These are phyloP conservation scores for Mycosphaerelloides madeirae DNA, from an alignment of 2,329 filamentous ascomycete genomes.

Conservation along the genomic window DNA sequence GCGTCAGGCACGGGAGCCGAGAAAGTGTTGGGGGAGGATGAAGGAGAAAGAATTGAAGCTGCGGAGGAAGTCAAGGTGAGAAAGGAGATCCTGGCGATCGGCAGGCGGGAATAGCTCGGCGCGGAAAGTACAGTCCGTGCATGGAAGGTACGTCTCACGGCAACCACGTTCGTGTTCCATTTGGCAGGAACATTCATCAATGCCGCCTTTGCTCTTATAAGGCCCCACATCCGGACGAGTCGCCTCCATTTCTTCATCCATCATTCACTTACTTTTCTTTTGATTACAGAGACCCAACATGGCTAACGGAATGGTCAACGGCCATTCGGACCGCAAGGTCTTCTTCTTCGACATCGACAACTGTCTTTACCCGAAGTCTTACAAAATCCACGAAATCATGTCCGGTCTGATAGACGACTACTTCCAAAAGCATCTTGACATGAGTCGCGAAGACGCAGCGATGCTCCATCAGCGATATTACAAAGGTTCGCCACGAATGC, in stretches of 20 bases:
- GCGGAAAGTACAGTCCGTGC: no score
- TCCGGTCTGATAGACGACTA: conserved; percentile 68
- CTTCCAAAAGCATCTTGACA: conserved; percentile 64
- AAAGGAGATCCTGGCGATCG: no score
- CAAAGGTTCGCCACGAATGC: conserved; percentile 37
- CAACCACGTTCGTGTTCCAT: no score
- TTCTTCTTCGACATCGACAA: conserved; percentile 96
- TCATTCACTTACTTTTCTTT: no score
- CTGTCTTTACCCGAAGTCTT: conserved; percentile 77
- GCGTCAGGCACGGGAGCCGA: neutral
- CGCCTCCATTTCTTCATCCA: no score
- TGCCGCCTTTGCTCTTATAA: no score
- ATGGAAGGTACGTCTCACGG: no score
- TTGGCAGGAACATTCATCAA: no score
- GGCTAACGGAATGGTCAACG: neutral
- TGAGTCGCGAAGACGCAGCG: conserved; percentile 73
- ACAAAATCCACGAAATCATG: conserved; percentile 86
- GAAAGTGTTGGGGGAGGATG: neutral
- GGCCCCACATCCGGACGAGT: no score
- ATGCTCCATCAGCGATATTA: conserved; percentile 90
- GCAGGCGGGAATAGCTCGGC: no score
- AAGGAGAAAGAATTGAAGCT: neutral
- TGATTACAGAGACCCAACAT: no score
- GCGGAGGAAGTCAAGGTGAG: no score
- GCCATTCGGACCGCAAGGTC: conserved; percentile 33